Evolutionary conservation across 169 alveolate genomes (phyloP), one percentile per base, ranked within the genome.

Genomic region (Eimeria sp.): DNA sequence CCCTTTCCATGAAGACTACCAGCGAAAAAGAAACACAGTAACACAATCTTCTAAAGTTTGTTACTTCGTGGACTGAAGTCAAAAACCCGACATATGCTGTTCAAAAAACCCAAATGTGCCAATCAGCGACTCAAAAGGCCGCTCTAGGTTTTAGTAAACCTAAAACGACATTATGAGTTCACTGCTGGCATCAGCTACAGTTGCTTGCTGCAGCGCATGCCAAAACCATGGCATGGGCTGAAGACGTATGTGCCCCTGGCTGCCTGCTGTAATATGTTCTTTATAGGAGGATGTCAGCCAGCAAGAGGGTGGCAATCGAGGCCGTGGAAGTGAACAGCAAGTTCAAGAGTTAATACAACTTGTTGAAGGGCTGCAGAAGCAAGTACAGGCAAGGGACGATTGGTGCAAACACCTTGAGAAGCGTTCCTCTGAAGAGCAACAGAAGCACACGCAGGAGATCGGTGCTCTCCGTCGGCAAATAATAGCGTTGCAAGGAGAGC

Each of bases 371-470:
- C 80, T 86, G 49, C 92, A 86, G 67, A 67, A 86, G 34, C 92
- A 86, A 86, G 75, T 86, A 34, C 92, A 86, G 80, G 78, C 92
- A 70, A 61, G 92, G 47, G 92, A 86, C 63, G 58, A 86, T 57
- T 61, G 92, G 75, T 86, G 92, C 43, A 67, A 58, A 80, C 78
- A 86, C 78, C 92, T 86, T 61, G 92, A 86, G 34, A 30, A 40
- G 61, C 92, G 78, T 86, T 86, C 92, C 14, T 27, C 54, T 58
- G 92, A 86, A 58, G 80, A 86, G 63, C 92, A 86, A 54, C 80
- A 86, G 43, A 86, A 40, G 25, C 80, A 86, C 11, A 61, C 27
- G 34, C 54, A 34, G 58, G 92, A 86, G 65, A 78, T 86, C 49
- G 49, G 80, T 49, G 78, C 92, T 70, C 92, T 86, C 80, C 78